Evolutionary conservation across 208 protist genomes (phyloP).

Genomic region (Trypanosomatidae sp.): DNA sequence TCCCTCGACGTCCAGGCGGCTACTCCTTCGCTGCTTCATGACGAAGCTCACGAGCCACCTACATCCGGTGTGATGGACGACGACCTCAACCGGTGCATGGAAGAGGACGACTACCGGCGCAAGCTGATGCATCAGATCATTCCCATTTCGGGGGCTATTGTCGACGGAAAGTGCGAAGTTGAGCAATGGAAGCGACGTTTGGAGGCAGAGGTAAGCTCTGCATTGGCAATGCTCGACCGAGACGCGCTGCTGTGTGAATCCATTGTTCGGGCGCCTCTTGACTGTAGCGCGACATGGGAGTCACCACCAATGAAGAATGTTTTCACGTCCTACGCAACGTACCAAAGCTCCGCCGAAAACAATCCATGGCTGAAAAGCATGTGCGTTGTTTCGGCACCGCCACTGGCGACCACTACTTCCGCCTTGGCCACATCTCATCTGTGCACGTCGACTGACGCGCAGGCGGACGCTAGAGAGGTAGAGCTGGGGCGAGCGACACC

Average conservation of each 20-base stretch:
- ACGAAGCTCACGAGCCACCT: not conserved
- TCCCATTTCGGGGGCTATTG: constrained; percentile 42
- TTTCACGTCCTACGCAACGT: constrained; percentile 31
- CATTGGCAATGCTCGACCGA: constrained; percentile 51
- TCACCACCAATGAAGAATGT: constrained; percentile 4
- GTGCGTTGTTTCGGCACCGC: constrained; percentile 11
- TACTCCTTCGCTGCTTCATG: too few species aligned
- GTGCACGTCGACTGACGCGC: not conserved
- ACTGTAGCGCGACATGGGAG: not conserved
- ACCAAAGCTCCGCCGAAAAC: constrained; percentile 9
- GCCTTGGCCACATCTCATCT: not conserved
- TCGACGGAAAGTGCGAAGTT: constrained; percentile 28
- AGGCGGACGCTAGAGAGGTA: not conserved
- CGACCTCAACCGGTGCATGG: constrained; percentile 3
- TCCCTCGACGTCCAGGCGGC: not conserved
- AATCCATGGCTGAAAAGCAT: not conserved
- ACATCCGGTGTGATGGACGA: not conserved
- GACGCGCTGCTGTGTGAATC: constrained; percentile 32
- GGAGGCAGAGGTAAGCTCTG: constrained; percentile 45
- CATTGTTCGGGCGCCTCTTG: not conserved
- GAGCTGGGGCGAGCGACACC: not conserved
- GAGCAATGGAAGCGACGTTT: constrained; percentile 45
- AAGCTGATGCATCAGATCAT: constrained; percentile 30
- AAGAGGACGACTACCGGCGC: constrained; percentile 31
- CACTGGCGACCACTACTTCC: not conserved